Evolutionary conservation across 2,329 filamentous ascomycete species (phyloP).

Genomic region (Cercospora sp.): DNA sequence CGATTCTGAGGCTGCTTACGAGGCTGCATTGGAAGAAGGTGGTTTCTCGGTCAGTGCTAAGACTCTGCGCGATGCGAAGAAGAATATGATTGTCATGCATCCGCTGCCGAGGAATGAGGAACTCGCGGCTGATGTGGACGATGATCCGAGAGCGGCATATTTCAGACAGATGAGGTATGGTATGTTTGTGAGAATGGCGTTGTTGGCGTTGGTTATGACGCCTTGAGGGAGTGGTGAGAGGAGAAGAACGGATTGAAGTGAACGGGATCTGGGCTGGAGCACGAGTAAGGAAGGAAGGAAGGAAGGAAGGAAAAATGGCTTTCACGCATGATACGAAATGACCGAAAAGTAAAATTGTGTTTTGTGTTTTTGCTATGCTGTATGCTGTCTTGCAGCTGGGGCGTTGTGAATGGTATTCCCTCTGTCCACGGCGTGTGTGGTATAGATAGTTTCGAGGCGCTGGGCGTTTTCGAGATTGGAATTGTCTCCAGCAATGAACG

Average conservation of each 20-base stretch:
- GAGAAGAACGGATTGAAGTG: not conserved
- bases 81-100: constrained; percentile 91
- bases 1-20: constrained; percentile 74
- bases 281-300: not conserved
- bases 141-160: constrained; percentile 94
- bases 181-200: constrained; percentile 95
- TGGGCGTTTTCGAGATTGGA: not conserved
- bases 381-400: not conserved
- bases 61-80: constrained; percentile 87
- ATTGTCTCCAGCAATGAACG: not conserved
- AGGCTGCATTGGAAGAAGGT: constrained; percentile 74
- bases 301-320: not conserved
- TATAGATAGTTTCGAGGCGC: not conserved
- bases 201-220: constrained; percentile 89
- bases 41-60: constrained; percentile 82
- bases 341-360: not conserved
- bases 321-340: not conserved
- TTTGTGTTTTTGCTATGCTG: not conserved
- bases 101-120: constrained; percentile 91
- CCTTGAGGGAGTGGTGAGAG: constrained; percentile 33
- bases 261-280: not conserved
- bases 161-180: constrained; percentile 99
- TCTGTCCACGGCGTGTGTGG: not conserved
- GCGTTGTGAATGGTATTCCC: not conserved
- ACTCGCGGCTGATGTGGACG: constrained; percentile 93